Evolutionary conservation across 176 grass and related monocot species (phyloP).

Genomic region (Carex parvula): DNA sequence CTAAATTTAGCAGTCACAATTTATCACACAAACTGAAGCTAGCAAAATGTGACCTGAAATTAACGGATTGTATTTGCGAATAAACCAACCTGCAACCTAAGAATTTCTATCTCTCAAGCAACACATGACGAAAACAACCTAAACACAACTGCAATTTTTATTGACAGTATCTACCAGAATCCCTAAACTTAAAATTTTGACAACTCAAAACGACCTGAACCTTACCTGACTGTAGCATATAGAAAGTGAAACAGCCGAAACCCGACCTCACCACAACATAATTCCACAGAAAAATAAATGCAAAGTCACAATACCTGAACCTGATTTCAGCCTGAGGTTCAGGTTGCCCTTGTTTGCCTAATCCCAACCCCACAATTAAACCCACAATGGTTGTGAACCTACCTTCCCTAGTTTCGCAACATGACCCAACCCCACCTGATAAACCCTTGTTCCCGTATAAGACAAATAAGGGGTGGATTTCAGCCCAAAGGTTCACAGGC

Average conservation of each 20-base stretch:
- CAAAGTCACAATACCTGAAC: not conserved
- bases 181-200: not conserved
- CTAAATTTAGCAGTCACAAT: slow-evolving; percentile 14
- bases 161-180: not conserved
- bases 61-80: not conserved
- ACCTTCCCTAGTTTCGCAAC: too few relatives aligned
- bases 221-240: not conserved
- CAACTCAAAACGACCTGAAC: not conserved
- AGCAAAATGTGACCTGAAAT: not conserved
- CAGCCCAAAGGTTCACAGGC: not conserved
- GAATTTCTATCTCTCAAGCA: not conserved
- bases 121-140: not conserved
- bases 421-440: not conserved
- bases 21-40: not conserved
- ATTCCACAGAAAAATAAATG: not conserved
- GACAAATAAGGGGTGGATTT: not conserved
- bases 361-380: not conserved
- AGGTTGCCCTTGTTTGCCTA: too few relatives aligned
- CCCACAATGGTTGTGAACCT: too few relatives aligned
- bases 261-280: not conserved
- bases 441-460: not conserved
- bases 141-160: not conserved
- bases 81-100: not conserved
- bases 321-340: not conserved
- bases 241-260: not conserved